Base-by-base conservation (phyloP, 371 early-diverging fungal genomes). In the Mortierella sp. region DNA sequence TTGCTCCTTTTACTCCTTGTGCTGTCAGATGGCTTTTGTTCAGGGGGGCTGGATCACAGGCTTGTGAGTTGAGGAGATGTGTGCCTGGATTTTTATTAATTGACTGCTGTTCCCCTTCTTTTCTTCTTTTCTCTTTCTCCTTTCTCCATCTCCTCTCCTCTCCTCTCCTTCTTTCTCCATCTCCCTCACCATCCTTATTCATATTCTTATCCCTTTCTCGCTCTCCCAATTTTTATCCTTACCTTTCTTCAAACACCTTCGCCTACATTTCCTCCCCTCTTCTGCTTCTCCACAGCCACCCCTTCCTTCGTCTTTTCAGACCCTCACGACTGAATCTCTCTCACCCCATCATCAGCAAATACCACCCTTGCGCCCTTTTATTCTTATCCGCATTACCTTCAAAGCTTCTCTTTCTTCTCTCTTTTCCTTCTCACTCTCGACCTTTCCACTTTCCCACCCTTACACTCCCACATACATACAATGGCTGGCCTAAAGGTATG, bases 401-500 rank as follows among this genome's bases (percentile, higher is more conserved):
- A 2, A 40, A 40, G 43, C 6, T 43, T 44, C 0, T 80, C 48
- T 57, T 54, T 51, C 10, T 69, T 40, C 21, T 28, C 64, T 55
- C 51, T 19, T 21, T n/a, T 14, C 6, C 21, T 16, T 43, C 50
- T 21, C 51, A 11, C 37, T 26, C 16, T 50, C 40, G 13, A 28
- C 34, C 11, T 31, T 24, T 19, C 16, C 46, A n/a, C 43, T 37
- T 28, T 24, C 40, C 67, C 43, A 67, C 67, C 8, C 11, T 10
- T 21, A 37, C 19, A 37, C 10, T 37, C 21, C 21, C 67, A 37
- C 40, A 10, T 37, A 19, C 40, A 40, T 37, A 67, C 40, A 0
- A 67, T 67, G 67, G 67, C 67, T 67, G 43, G 67, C 24, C 67
- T 75, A 34, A 74, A 79, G 80, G 75, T 79, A 79, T 37, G 67